These are phyloP conservation scores for Ogataea thermomethanolica DNA, from an alignment of 805 yeast species.

Conservation along the genomic window DNA sequence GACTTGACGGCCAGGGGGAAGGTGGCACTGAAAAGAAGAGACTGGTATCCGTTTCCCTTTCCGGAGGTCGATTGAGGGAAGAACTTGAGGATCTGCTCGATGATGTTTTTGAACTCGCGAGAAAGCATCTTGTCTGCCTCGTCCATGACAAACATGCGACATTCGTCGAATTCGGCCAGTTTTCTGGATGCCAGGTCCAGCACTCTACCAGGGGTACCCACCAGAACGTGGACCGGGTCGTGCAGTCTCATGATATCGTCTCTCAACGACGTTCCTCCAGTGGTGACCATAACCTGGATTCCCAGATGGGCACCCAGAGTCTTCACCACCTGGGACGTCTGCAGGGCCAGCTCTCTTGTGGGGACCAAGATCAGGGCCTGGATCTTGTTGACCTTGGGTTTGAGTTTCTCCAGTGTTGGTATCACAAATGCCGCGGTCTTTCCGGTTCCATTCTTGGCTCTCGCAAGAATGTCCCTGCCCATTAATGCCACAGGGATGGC, in stretches of 20 bases:
- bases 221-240: conserved; percentile 90
- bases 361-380: conserved; percentile 95
- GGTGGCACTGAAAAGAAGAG: conserved; percentile 88
- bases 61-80: conserved; percentile 53
- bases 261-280: conserved; percentile 93
- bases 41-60: conserved; percentile 58
- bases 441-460: conserved; percentile 99
- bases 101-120: conserved; percentile 81
- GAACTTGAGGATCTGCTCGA: conserved; percentile 79
- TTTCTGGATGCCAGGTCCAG: conserved; percentile 87
- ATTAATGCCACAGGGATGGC: conserved; percentile 92
- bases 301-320: conserved; percentile 93
- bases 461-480: conserved; percentile 93
- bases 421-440: conserved; percentile 97
- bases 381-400: conserved; percentile 77
- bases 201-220: conserved; percentile 98
- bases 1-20: conserved; percentile 92
- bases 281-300: conserved; percentile 93
- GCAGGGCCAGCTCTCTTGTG: conserved; percentile 95
- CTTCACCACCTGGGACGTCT: conserved; percentile 95
- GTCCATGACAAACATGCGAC: conserved; percentile 92
- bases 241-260: conserved; percentile 92
- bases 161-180: conserved; percentile 81
- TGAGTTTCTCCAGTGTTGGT: conserved; percentile 85
- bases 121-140: conserved; percentile 97